Conservation (phyloP, 2,329 filamentous ascomycete species). For the Ophiostoma populinum region DNA sequence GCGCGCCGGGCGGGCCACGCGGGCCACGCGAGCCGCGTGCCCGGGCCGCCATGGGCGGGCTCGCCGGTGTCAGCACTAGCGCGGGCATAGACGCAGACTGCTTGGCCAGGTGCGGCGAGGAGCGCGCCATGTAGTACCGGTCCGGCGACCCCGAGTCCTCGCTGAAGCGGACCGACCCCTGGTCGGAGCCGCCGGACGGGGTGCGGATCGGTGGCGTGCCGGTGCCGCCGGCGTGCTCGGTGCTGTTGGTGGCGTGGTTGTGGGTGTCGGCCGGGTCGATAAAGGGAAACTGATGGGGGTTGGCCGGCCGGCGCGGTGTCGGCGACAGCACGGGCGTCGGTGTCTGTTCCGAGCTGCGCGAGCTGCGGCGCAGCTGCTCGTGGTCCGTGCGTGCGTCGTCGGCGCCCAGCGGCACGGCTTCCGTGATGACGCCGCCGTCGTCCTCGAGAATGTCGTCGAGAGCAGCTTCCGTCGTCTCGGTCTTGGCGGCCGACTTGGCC, state of each 20-base stretch:
- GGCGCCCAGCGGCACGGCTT: too few species aligned
- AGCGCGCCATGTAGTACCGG: background rate
- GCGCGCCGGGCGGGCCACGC: too few species aligned
- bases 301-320: background rate
- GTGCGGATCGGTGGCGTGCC: too few species aligned
- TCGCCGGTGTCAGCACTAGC: background rate
- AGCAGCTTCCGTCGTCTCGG: too few species aligned
- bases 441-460: too few species aligned
- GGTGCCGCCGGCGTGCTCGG: background rate
- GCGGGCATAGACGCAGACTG: background rate
- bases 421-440: too few species aligned
- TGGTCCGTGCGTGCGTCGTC: too few species aligned
- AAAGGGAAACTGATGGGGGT: background rate
- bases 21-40: too few species aligned
- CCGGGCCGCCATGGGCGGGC: background rate
- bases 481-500: too few species aligned
- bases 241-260: background rate
- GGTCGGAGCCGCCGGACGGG: too few species aligned
- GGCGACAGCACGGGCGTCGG: background rate
- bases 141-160: background rate
- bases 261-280: background rate
- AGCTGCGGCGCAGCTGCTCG: too few species aligned
- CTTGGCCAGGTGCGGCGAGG: background rate
- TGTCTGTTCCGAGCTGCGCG: too few species aligned
- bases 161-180: background rate